phyloP scores from a whole-genome alignment of 2,329 filamentous ascomycete genomes.

The Fusarium robinianum region DNA sequence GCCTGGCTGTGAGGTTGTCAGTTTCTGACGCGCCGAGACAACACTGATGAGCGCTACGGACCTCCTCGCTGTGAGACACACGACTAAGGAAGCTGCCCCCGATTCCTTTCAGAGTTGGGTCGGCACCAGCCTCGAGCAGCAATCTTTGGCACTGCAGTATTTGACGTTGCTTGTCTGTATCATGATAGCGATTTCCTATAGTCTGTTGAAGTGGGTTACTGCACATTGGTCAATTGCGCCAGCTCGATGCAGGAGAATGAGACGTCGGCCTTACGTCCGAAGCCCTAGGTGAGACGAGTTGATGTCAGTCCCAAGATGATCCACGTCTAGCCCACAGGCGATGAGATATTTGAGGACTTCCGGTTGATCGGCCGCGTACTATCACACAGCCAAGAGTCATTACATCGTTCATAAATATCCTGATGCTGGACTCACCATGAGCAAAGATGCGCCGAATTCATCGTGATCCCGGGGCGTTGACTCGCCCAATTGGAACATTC shows the following conservation, averaged over 20 bases:
- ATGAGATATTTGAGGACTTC: slow-evolving; percentile 11
- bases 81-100: no score
- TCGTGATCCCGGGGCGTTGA: slow-evolving; percentile 27
- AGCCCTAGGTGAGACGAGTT: no score
- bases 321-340: slow-evolving; percentile 5
- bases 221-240: not conserved
- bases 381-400: no score
- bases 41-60: no score
- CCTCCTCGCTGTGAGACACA: no score
- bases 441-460: slow-evolving; percentile 21
- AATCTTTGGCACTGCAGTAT: slow-evolving; percentile 3
- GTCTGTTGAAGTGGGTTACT: not conserved
- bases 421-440: slow-evolving; percentile 13
- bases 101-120: slow-evolving; percentile 4
- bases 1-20: no score
- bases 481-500: slow-evolving; percentile 10
- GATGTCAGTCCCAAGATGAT: slow-evolving; percentile 4
- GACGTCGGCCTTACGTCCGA: no score
- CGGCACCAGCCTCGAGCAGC: slow-evolving; percentile 7
- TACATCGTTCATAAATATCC: not conserved
- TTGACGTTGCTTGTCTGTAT: not conserved
- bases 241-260: no score
- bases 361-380: slow-evolving; percentile 10
- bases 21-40: no score
- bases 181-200: not conserved